These are phyloP conservation scores for Noccaea bulbosa DNA, from an alignment of 345 rosid genomes.

Conservation along the genomic window DNA sequence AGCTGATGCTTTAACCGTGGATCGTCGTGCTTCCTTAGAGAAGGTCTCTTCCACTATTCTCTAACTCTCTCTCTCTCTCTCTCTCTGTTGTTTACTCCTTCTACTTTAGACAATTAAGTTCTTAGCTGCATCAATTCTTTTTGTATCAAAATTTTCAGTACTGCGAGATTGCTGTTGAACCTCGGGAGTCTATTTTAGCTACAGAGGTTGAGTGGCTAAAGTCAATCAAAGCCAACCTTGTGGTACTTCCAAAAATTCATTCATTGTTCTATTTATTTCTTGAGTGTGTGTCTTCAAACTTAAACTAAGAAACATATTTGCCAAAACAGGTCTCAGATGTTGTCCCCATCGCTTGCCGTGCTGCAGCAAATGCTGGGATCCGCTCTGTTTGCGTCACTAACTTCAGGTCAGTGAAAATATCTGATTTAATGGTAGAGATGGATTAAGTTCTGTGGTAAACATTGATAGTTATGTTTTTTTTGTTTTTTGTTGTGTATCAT, in stretches of 20 bases:
- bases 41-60: slow-evolving; percentile 58
- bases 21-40: slow-evolving; percentile 86
- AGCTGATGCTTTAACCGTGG: slow-evolving; percentile 92
- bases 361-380: slow-evolving; percentile 93
- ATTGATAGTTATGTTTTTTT: background rate
- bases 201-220: slow-evolving; percentile 88
- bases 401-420: slow-evolving; percentile 61
- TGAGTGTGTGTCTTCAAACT: background rate
- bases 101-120: background rate
- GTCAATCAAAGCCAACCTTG: slow-evolving; percentile 79
- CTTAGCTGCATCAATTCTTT: background rate
- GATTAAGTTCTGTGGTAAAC: background rate
- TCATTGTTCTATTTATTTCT: background rate
- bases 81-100: background rate
- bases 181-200: slow-evolving; percentile 76
- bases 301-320: background rate
- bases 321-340: slow-evolving; percentile 79
- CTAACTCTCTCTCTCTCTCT: too few species aligned
- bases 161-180: slow-evolving; percentile 69
- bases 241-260: slow-evolving; percentile 50
- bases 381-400: slow-evolving; percentile 90
- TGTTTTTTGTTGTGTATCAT: background rate
- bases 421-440: background rate
- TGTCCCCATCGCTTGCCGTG: slow-evolving; percentile 90
- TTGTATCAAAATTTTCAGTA: slow-evolving; percentile 23